phyloP scores from a whole-genome alignment of 306 rosid genomes.

The Quercus wislizeni region DNA sequence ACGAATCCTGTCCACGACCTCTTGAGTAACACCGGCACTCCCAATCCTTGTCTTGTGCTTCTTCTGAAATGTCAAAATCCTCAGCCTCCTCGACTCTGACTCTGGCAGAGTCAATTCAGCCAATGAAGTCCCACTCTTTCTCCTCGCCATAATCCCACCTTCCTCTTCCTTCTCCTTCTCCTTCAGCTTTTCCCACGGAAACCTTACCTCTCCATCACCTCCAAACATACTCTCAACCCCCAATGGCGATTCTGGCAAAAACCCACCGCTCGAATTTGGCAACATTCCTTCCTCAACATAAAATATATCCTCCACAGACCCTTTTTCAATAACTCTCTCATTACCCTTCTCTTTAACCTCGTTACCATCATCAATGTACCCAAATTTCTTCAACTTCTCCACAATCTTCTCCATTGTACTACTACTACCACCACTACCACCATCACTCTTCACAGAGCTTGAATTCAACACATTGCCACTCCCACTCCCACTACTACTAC shows the following conservation, averaged over 20 bases:
- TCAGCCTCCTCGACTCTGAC: constrained; percentile 82
- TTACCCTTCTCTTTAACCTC: constrained; percentile 25
- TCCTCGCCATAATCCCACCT: constrained; percentile 29
- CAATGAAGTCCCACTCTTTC: constrained; percentile 53
- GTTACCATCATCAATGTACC: constrained; percentile 49
- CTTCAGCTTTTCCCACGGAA: constrained; percentile 90
- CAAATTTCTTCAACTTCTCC: constrained; percentile 77
- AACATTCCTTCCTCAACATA: constrained; percentile 81
- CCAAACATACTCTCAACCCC: constrained; percentile 64
- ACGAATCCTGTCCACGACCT: constrained; percentile 78
- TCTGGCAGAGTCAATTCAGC: constrained; percentile 95
- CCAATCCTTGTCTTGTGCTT: constrained; percentile 93
- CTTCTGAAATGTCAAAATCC: constrained; percentile 74
- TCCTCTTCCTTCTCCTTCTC: constrained; percentile 41
- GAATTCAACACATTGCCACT: constrained; percentile 27
- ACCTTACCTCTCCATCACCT: constrained; percentile 66
- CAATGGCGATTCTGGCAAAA: constrained; percentile 59
- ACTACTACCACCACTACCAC: constrained; percentile 56
- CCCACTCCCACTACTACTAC: constrained; percentile 17
- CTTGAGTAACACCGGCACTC: constrained; percentile 79
- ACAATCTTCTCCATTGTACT: constrained; percentile 90
- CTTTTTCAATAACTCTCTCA: constrained; percentile 66
- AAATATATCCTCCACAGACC: constrained; percentile 90
- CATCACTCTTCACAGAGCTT: constrained; percentile 1
- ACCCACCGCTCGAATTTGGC: constrained; percentile 82